Base-by-base conservation (phyloP, 2,329 filamentous ascomycete species). In the Ophiostoma ips region DNA sequence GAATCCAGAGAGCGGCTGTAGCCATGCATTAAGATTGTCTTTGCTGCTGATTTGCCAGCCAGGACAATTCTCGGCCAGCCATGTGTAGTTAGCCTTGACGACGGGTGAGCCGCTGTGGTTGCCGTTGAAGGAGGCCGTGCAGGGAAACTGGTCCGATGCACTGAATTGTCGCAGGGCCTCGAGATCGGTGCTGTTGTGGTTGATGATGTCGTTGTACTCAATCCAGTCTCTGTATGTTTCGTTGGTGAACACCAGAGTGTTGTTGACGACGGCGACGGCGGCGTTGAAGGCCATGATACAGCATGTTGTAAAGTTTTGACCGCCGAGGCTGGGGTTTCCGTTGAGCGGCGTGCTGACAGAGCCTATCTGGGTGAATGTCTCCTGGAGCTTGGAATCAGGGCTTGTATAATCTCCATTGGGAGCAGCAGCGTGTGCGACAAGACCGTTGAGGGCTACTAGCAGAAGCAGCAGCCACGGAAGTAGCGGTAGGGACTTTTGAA, bases 281-380 rank as follows among this genome's bases (percentile, higher is more conserved):
- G 56, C 52, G 21, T 53, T 53, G 41, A 61, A 31, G 18, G 59
- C 59, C 34, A 55, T 54, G n/a, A 59, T 45, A 37, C 59, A 61
- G 53, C 59, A 61, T 13, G 54, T 56, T 3, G 58, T 60, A 37
- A 58, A 58, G 36, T 61, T 59, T 6, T 60, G 60, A 5, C 55
- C 52, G 33, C 59, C 59, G 8, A 55, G 28, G 5, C 15, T 21
- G 2, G 49, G 44, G 11, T 47, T 48, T 13, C 38, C 9, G 13
- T 10, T 48, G 12, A 35, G 46, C 1, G 53, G 46, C 4, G 41
- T 49, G 48, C 38, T 6, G 19, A 44, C 40, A n/a, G 50, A 33
- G 3, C 50, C 36, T 9, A 58, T 54, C 44, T 55, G 52, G 48
- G 50, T 50, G 43, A 58, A 55, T 10, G 56, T 28, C 19, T 53